These are phyloP conservation scores for Alternaria gaisen DNA, from an alignment of 2,329 filamentous ascomycete species.

Conservation along the genomic window DNA sequence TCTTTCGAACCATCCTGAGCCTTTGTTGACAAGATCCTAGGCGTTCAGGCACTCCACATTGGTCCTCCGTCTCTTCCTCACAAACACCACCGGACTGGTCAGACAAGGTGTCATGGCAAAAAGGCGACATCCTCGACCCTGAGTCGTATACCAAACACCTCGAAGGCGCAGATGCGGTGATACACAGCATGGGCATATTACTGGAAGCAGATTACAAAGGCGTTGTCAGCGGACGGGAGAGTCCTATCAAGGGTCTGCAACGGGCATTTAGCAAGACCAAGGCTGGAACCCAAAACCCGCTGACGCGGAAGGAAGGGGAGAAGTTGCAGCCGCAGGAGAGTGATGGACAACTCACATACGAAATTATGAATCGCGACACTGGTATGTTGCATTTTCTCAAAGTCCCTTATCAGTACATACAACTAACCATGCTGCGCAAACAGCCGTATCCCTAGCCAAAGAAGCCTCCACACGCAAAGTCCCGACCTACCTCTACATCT, in stretches of 20 bases:
- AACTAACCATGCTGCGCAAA: background rate
- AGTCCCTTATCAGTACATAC: background rate
- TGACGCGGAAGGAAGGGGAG: conserved; percentile 66
- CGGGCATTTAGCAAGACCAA: conserved; percentile 78
- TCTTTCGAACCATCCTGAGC: conserved; percentile 5
- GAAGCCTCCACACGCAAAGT: conserved; percentile 73
- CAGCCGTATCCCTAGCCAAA: conserved; percentile 80
- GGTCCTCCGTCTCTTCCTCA: conserved; percentile 80
- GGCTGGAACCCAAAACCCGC: conserved; percentile 71
- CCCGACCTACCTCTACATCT: conserved; percentile 83
- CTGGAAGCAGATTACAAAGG: conserved; percentile 98
- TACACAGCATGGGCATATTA: conserved; percentile 95
- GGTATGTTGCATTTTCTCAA: conserved; percentile 48
- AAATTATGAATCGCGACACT: conserved; percentile 93
- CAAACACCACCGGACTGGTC: conserved; percentile 80
- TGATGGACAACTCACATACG: conserved; percentile 87
- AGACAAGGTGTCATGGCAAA: conserved; percentile 83
- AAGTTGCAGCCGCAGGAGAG: conserved; percentile 71
- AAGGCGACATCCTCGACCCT: conserved; percentile 86
- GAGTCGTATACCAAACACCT: conserved; percentile 80
- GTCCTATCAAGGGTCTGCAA: conserved; percentile 78
- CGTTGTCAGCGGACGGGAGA: conserved; percentile 83
- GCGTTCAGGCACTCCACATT: conserved; percentile 88
- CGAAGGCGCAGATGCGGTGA: conserved; percentile 79
- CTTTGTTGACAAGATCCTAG: conserved; percentile 55